These are phyloP conservation scores for Penicillium goetzii DNA, from an alignment of 495 filamentous ascomycete genomes.

Conservation along the genomic window DNA sequence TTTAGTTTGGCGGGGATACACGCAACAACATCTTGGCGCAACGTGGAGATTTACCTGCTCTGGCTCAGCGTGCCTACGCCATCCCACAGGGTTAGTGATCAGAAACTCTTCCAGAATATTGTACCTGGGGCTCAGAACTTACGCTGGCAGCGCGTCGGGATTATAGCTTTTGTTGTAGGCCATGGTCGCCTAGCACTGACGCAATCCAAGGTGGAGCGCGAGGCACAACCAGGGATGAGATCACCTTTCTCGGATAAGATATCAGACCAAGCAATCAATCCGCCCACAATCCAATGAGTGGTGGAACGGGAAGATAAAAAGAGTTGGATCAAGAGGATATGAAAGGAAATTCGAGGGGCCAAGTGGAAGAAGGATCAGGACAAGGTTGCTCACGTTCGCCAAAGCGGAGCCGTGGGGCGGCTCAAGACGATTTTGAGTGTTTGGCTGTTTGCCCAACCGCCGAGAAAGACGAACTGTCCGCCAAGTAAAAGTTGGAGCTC, in stretches of 20 bases:
- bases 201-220: conserved; percentile 18
- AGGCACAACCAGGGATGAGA: conserved; percentile 10
- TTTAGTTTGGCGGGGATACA: conserved; percentile 10
- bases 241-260: conserved; percentile 7
- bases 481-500: conserved; percentile 1
- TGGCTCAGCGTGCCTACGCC: conserved; percentile 83
- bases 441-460: conserved; percentile 9
- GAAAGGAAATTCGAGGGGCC: conserved; percentile 10
- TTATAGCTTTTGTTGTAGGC: conserved; percentile 93
- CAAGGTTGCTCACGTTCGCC: conserved; percentile 16
- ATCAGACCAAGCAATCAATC: not conserved
- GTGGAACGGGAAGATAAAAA: not conserved
- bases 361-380: conserved; percentile 14
- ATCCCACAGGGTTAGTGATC: conserved; percentile 21
- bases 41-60: conserved; percentile 67
- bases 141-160: conserved; percentile 96
- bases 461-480: conserved; percentile 7
- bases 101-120: not conserved
- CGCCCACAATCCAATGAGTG: not conserved
- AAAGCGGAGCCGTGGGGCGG: conserved; percentile 39
- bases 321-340: not conserved
- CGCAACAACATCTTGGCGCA: not conserved
- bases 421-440: conserved; percentile 22
- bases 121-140: conserved; percentile 45
- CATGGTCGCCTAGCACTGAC: conserved; percentile 59